Evolutionary conservation across 169 alveolate genomes (phyloP), one percentile per base, ranked within the genome.

Genomic region (Plasmodium fragile): DNA sequence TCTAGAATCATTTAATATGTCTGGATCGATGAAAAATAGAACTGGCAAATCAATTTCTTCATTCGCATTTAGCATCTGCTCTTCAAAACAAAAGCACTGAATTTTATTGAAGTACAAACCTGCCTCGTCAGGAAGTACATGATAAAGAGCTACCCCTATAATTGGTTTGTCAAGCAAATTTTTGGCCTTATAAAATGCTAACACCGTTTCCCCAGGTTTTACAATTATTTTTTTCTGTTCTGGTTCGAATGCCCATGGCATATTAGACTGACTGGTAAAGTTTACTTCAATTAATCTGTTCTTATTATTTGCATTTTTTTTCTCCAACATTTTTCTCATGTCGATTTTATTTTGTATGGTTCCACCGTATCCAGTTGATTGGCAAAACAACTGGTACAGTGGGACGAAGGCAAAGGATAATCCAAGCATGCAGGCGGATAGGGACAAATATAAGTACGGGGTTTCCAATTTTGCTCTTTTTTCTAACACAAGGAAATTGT

Each of bases 81-180:
- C 99, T 71, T 98, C 99, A 82, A 98, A 98, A 95, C 99, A 98
- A 95, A 98, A 98, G 87, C 99, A 98, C 92, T 98, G 99, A 75
- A 98, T 98, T 95, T 98, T 98, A 95, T 98, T 98, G 95, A 98
- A 98, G 94, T 98, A 98, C 13, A 96, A 95, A 8, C 99, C 99
- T 3, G 98, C 98, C 95, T 98, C 99, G 43, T 97, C 98, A 4
- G 99, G 99, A 84, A 96, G 92, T 18, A 98, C 99, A 93, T 97
- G 97, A 87, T 98, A 98, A 8, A 98, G 97, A 28, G 99, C 97
- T 30, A 98, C 95, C 16, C 99, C 99, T 32, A 97, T 97, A 45
- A 97, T 82, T 10, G 98, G 98, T 39, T 92, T 85, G 65, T 95
- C 92, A 5, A 93, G 92, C 34, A 93, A 36, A 90, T 97, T 97